Percentiles rank a stretch among this genome's conserved stretches.
phyloP scores from a whole-genome alignment of 192 early-diverging fungal species.

The Linnemannia schmuckeri region DNA sequence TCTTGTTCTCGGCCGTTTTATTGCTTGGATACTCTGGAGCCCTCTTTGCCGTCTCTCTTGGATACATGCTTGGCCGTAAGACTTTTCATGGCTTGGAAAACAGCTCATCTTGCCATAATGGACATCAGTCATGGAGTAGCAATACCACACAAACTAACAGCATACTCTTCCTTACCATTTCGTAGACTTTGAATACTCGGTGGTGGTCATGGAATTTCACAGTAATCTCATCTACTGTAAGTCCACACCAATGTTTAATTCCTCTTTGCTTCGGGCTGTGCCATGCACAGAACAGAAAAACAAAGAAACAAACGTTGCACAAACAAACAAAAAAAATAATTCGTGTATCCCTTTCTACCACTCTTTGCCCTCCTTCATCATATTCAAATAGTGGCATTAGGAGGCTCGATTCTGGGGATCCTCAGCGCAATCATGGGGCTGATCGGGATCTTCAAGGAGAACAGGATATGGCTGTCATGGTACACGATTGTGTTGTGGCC shows the following conservation, averaged over 20 bases:
- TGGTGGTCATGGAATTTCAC: slow-evolving; percentile 28
- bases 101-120: no score
- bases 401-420: slow-evolving; percentile 22
- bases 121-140: no score
- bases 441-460: slow-evolving; percentile 36
- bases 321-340: neutral
- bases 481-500: slow-evolving; percentile 41
- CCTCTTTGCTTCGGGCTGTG: neutral
- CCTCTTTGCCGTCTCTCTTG: slow-evolving; percentile 1
- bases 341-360: neutral
- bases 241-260: neutral
- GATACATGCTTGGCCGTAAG: slow-evolving; percentile 32
- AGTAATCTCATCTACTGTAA: slow-evolving; percentile 26
- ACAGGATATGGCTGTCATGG: slow-evolving; percentile 31
- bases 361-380: neutral
- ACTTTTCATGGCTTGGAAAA: neutral
- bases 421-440: slow-evolving; percentile 22
- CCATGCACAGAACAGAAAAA: neutral
- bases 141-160: no score
- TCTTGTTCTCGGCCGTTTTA: slow-evolving; percentile 16
- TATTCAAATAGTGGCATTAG: slow-evolving; percentile 27
- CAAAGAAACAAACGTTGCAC: neutral
- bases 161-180: neutral
- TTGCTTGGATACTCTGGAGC: slow-evolving; percentile 16
- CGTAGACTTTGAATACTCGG: slow-evolving; percentile 22